These are phyloP conservation scores for Claviceps africana DNA, from an alignment of 2,329 filamentous ascomycete species.

Conservation along the genomic window DNA sequence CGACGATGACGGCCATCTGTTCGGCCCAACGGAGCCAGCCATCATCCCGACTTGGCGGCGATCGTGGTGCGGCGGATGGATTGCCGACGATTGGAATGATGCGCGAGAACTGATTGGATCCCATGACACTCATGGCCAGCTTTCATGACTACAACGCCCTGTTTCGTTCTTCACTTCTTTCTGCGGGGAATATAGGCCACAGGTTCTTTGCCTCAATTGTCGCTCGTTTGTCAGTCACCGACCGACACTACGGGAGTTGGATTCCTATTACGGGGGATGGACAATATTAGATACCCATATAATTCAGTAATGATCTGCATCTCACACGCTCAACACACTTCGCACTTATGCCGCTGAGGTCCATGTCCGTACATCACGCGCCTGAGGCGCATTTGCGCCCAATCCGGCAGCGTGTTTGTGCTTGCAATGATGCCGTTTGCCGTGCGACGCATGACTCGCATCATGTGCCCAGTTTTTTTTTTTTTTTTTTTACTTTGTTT, in stretches of 20 bases:
- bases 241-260: conserved; percentile 23
- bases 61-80: background rate
- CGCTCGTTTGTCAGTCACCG: background rate
- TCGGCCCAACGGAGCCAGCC: background rate
- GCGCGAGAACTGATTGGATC: background rate
- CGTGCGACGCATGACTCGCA: too few species aligned
- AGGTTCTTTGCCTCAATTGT: background rate
- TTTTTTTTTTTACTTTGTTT: too few species aligned
- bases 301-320: background rate
- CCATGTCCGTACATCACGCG: background rate
- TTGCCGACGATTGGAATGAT: background rate
- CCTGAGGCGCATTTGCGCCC: background rate
- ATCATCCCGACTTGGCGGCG: background rate
- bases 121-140: background rate
- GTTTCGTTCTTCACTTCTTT: background rate
- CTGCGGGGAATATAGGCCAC: background rate
- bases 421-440: background rate
- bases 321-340: too few species aligned
- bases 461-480: too few species aligned
- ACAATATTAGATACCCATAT: conserved; percentile 4
- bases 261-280: conserved; percentile 2
- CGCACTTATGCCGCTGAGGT: background rate
- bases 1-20: background rate
- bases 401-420: background rate
- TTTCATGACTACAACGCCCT: background rate